Evolutionary conservation across 352 stramenopile genomes (phyloP).

Genomic region (Pythium folliculosum): DNA sequence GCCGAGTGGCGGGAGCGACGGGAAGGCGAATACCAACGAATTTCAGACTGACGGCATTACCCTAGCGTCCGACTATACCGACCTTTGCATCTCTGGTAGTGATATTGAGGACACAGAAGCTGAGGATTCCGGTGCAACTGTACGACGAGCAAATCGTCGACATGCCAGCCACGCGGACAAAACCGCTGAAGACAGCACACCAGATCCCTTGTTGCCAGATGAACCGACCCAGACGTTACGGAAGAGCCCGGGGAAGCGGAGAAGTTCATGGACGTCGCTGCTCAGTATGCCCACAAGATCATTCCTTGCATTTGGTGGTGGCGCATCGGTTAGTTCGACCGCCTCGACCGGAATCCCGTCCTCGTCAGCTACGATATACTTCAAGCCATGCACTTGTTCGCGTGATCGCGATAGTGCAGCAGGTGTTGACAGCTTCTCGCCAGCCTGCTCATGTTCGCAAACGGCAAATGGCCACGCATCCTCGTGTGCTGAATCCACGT

Average conservation of each 20-base stretch:
- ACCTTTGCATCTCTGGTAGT: neutral
- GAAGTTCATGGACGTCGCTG: slow-evolving; percentile 7
- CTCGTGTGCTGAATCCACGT: neutral
- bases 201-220: neutral
- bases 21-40: neutral
- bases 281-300: slow-evolving; percentile 15
- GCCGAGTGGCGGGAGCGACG: too few relatives aligned
- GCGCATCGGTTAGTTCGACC: neutral
- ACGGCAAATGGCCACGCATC: neutral
- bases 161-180: neutral
- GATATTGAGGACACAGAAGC: slow-evolving; percentile 10
- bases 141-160: slow-evolving; percentile 10
- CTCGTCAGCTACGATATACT: slow-evolving; percentile 27
- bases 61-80: neutral
- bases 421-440: neutral
- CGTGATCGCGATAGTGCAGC: neutral
- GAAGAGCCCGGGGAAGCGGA: neutral
- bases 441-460: neutral
- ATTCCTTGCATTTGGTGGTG: slow-evolving; percentile 18
- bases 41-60: neutral
- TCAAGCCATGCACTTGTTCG: slow-evolving; percentile 17
- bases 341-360: neutral
- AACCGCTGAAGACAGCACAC: neutral
- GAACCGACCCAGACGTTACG: neutral
- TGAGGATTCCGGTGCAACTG: slow-evolving; percentile 2